A percentile compares a stretch with the other conserved stretches of the same genome.
phyloP scores from a whole-genome alignment of 192 early-diverging fungal genomes.

The Mortierella hygrophila region DNA sequence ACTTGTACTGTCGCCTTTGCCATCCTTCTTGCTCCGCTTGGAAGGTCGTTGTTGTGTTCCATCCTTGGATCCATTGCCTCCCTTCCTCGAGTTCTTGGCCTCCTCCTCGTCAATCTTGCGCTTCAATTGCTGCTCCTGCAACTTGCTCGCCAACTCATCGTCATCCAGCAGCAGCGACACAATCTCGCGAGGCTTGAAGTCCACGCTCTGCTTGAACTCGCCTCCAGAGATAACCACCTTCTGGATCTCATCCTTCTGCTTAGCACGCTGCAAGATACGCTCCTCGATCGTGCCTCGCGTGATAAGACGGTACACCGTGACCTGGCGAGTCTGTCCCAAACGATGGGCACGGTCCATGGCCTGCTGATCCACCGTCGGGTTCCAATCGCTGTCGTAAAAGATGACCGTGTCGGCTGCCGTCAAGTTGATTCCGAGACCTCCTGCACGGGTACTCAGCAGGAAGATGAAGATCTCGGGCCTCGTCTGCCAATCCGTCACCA shows the following conservation, averaged over 20 bases:
- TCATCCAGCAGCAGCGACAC: conserved; percentile 88
- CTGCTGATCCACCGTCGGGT: conserved; percentile 92
- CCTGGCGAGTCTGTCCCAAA: conserved; percentile 87
- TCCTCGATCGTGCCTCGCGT: conserved; percentile 88
- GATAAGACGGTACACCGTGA: conserved; percentile 87
- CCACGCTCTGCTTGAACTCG: conserved; percentile 80
- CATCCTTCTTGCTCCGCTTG: conserved; percentile 36
- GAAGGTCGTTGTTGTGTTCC: conserved; percentile 5
- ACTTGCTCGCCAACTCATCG: conserved; percentile 68
- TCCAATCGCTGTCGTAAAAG: conserved; percentile 92
- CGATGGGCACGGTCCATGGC: conserved; percentile 93
- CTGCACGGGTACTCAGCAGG: conserved; percentile 86
- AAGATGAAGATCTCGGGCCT: conserved; percentile 88
- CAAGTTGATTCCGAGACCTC: conserved; percentile 91
- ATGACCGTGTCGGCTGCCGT: conserved; percentile 92
- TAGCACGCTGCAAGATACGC: conserved; percentile 81
- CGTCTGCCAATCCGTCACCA: conserved; percentile 96
- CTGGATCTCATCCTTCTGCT: conserved; percentile 94
- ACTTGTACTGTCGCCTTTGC: conserved; percentile 11
- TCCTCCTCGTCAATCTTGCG: conserved; percentile 67
- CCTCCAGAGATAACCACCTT: conserved; percentile 95
- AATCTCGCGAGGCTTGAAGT: conserved; percentile 92
- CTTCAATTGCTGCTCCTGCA: conserved; percentile 68
- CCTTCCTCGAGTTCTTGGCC: conserved; percentile 46
- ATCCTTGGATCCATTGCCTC: conserved; percentile 3